phyloP scores from a whole-genome alignment of 163 green algal genomes.

The Picocystis sp. region DNA sequence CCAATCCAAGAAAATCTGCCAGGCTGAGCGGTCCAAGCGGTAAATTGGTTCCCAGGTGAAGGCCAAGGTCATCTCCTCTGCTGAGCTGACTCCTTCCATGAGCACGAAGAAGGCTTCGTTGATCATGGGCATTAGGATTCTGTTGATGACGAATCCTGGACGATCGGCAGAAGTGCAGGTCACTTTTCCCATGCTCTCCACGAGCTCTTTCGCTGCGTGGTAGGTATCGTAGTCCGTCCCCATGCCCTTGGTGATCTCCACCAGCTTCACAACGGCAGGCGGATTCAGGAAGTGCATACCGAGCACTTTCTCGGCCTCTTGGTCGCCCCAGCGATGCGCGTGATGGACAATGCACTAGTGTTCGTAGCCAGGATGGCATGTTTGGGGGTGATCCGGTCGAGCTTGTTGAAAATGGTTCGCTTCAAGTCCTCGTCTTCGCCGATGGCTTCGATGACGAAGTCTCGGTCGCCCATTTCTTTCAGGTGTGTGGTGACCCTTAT shows the following conservation, averaged over 20 bases:
- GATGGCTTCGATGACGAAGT: conserved; percentile 79
- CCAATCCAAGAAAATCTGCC: conserved; percentile 37
- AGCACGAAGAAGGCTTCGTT: conserved; percentile 81
- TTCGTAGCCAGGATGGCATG: conserved; percentile 71
- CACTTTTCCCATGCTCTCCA: conserved; percentile 2
- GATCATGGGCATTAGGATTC: conserved; percentile 86
- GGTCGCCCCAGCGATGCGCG: conserved; percentile 59
- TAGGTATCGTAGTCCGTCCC: conserved; percentile 6
- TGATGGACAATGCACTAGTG: conserved; percentile 83
- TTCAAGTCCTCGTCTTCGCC: conserved; percentile 66
- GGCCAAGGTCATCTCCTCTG: conserved; percentile 81
- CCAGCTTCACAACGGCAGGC: conserved; percentile 47
- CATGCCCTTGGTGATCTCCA: conserved; percentile 64
- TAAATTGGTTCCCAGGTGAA: conserved; percentile 74
- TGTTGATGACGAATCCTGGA: conserved; percentile 82
- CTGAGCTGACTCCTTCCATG: conserved; percentile 61
- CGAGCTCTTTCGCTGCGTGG: neutral
- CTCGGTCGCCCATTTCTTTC: conserved; percentile 28
- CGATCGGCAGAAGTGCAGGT: conserved; percentile 13
- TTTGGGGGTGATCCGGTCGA: conserved; percentile 42
- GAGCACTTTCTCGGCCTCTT: conserved; percentile 40
- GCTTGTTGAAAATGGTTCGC: conserved; percentile 38
- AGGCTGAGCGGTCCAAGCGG: conserved; percentile 60
- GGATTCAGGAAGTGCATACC: conserved; percentile 84
- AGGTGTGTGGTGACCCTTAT: conserved; percentile 25